Evolutionary conservation across 2,329 filamentous ascomycete genomes (phyloP), one percentile per base, ranked within the genome.

Genomic region (Cercospora sp.): DNA sequence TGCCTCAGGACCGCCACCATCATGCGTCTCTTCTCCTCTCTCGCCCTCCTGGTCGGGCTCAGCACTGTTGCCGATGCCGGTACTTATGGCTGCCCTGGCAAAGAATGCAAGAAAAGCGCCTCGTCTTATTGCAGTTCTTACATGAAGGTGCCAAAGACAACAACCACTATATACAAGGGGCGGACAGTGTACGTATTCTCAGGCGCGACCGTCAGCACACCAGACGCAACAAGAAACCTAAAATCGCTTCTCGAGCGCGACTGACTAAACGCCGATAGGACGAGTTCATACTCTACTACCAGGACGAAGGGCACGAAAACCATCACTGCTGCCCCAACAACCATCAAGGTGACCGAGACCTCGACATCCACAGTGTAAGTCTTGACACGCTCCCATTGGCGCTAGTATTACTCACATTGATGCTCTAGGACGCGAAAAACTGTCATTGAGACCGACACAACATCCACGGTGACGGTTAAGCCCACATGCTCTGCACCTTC

Each of bases 111-210:
- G 36, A 45, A 60, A 28, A 65, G 31, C 5, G 63, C 63, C 1
- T 42, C 55, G 16, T 20, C 63, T 9, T 60, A 65, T 20, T 65
- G 63, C 55, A 65, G 63, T 57, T 65, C 55, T 6, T 65, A 65
- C 26, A 53, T 65, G 33, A 60, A 48, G 33, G 63, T 65, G 13
- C 63, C 63, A 5, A 18, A 30, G 26, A 65, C 28, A 23, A 65
- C 63, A 3, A 48, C 58, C 9, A 65, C 63, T 2, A 16, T 62
- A 2, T 30, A 51, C 20, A 60, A 59, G 20, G 16, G 6, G 1
- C n/a, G 1, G 36, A 65, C 63, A 16, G 8, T 18, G 60, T 62
- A 30, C n/a, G 60, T 51, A 16, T 26, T n/a, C 8, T 18, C 18
- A 23, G 20, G 3, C 1, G 13, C 5, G 16, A 6, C 16, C 6